These are phyloP conservation scores for Glebionis coronaria DNA, from an alignment of 129 eudicot species.

Conservation along the genomic window DNA sequence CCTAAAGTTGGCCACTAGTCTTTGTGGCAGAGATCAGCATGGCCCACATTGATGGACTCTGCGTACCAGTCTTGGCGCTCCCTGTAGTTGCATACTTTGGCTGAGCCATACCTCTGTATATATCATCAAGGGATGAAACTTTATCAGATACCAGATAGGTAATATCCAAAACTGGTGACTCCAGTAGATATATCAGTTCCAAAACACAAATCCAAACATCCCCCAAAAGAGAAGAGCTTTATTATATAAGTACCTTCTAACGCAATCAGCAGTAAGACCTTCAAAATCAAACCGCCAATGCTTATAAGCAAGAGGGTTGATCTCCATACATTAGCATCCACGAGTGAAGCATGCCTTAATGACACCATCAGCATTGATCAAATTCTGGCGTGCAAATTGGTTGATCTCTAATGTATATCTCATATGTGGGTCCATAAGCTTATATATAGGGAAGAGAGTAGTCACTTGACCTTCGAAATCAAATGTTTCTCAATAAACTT, in stretches of 20 bases:
- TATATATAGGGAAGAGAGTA: slow-evolving; percentile 80
- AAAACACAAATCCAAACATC: background rate
- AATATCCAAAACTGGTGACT: no score
- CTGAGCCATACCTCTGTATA: slow-evolving; percentile 85
- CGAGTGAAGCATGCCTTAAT: slow-evolving; percentile 86
- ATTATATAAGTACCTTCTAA: no score
- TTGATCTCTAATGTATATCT: no score
- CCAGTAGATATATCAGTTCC: no score
- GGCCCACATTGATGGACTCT: slow-evolving; percentile 90
- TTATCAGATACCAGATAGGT: background rate
- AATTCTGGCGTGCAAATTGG: no score
- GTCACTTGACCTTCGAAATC: slow-evolving; percentile 82
- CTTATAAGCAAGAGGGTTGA: slow-evolving; percentile 84
- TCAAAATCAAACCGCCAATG: slow-evolving; percentile 87
- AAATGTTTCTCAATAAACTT: slow-evolving; percentile 83
- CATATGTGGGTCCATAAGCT: slow-evolving; percentile 97
- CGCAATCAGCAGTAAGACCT: slow-evolving; percentile 88
- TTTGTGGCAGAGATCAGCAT: no score
- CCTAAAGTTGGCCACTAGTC: no score
- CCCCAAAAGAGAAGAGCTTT: slow-evolving; percentile 28
- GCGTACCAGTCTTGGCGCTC: no score
- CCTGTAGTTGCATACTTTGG: slow-evolving; percentile 51
- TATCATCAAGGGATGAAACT: no score
- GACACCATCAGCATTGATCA: no score
- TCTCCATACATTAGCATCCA: slow-evolving; percentile 92